Evolutionary conservation across 2,329 filamentous ascomycete genomes (phyloP), one percentile per base, ranked within the genome.

Genomic region (Lomentospora prolificans): DNA sequence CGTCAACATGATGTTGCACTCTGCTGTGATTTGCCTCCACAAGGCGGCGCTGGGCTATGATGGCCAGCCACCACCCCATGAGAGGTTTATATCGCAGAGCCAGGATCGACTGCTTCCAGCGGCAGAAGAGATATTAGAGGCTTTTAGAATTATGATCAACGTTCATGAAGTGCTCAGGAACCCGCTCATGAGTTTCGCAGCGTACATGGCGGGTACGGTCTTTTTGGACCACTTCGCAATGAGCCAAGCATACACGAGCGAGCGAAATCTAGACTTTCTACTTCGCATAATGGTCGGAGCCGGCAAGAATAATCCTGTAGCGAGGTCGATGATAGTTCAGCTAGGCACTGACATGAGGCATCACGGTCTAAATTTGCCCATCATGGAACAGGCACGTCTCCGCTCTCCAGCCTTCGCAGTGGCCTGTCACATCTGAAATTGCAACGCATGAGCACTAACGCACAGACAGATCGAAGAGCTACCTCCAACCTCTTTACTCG

Each of bases 31-130:
- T 55, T 95, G 89, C 66, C 75, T 96, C 4, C 91, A 96, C 64
- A 89, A 95, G 68, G 88, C 89, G 1, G 90, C 91, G 1, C 84
- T 94, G 7, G 89, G 91, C 69, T 91, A 88, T 65, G 86, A 86
- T 0, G 86, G 90, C 56, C 85, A 84, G 63, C 78, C 91, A 64
- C 77, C 80, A 2, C 70, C 95, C 55, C 78, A 84, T 0, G 73
- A 78, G 1, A 75, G 78, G 28, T 78, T 94, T 27, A 83, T 84
- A 57, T 80, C 82, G 12, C 80, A 85, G 56, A 91, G 88, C 64
- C 83, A 89, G 61, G 76, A 82, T 27, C 80, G 90, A 54, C 85
- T 90, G 60, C 80, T 87, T 51, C 85, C 89, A 28, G 87, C 92
- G 10, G 90, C 91, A 0, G 85, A 89, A 52, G 90, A 95, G 65